Conservation (phyloP, 345 rosid species). For the Hirschfeldia incana region DNA sequence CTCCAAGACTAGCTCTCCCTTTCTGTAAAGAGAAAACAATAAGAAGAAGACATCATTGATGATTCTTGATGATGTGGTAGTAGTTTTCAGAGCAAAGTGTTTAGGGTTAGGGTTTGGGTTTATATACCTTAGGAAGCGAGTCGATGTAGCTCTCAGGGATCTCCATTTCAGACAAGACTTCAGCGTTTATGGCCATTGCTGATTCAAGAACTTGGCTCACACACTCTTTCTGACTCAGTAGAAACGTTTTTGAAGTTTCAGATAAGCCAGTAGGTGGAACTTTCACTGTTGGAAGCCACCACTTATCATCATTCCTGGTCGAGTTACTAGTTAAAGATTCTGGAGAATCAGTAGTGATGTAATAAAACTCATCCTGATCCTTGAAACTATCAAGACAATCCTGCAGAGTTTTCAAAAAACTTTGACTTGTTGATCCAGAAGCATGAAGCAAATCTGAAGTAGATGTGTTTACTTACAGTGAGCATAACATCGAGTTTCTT, state of each 20-base stretch:
- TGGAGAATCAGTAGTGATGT: constrained; percentile 53
- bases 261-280: constrained; percentile 73
- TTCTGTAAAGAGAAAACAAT: neutral
- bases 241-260: constrained; percentile 57
- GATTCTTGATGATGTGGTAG: neutral
- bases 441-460: neutral
- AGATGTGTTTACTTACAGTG: constrained; percentile 49
- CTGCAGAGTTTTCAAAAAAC: constrained; percentile 37
- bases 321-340: constrained; percentile 53
- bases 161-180: constrained; percentile 76
- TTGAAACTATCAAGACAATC: constrained; percentile 73
- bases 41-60: neutral
- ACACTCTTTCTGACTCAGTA: constrained; percentile 72
- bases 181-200: constrained; percentile 87
- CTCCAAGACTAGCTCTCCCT: constrained; percentile 2
- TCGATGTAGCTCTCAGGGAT: constrained; percentile 85
- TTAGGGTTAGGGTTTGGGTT: neutral
- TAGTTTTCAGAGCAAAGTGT: neutral
- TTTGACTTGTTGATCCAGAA: neutral
- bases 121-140: constrained; percentile 75
- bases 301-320: constrained; percentile 68
- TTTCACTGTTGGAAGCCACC: constrained; percentile 81
- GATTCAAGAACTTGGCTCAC: constrained; percentile 80
- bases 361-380: constrained; percentile 64
- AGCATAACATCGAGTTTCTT: constrained; percentile 86